Conservation (phyloP, 305 asterid genomes). For the Rubia peregrina region DNA sequence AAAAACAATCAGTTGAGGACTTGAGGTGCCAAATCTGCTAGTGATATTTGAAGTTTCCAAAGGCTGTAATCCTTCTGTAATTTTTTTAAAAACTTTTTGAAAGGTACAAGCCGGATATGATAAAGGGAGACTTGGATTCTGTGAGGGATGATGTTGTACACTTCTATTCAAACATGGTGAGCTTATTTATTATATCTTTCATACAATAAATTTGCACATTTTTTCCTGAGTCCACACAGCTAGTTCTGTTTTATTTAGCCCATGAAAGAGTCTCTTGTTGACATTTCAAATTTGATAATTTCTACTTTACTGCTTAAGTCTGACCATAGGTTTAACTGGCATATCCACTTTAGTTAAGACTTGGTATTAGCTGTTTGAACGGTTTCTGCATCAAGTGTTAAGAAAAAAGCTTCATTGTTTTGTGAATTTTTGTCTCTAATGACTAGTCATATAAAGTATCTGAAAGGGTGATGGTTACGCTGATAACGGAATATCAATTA, state of each 20-base stretch:
- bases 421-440: neutral
- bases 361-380: neutral
- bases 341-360: neutral
- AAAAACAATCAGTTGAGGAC: neutral
- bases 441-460: neutral
- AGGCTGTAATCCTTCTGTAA: neutral
- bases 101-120: conserved; percentile 78
- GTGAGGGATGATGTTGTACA: conserved; percentile 62
- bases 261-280: neutral
- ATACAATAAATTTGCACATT: neutral
- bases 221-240: neutral
- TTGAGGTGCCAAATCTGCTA: too few species aligned
- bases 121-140: conserved; percentile 93
- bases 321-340: neutral
- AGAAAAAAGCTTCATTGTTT: neutral
- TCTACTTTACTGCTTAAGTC: neutral
- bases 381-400: neutral
- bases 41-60: neutral
- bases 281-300: neutral
- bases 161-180: conserved; percentile 56
- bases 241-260: neutral
- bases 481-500: neutral
- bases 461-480: neutral
- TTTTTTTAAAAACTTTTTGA: conserved; percentile 17
- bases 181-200: conserved; percentile 17